Percentiles rank a stretch among this genome's conserved stretches.
These are phyloP conservation scores for Penicillium sp. DNA, from an alignment of 2,329 filamentous ascomycete species.

Conservation along the genomic window DNA sequence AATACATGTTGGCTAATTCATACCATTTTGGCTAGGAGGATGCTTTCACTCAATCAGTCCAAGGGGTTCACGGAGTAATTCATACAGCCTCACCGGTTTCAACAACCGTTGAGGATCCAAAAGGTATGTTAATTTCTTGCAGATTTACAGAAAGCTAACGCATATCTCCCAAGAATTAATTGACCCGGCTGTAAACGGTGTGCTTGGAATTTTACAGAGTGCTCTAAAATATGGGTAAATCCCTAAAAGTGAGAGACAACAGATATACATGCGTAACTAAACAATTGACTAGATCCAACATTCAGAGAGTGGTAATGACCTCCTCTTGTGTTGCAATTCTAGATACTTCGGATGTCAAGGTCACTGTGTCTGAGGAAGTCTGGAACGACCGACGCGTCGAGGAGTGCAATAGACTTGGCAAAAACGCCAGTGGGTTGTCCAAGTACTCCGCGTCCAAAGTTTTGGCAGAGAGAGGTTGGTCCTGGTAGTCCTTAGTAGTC, in stretches of 20 bases:
- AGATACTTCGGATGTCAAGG: not conserved
- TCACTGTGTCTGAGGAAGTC: not conserved
- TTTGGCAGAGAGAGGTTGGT: constrained; percentile 1
- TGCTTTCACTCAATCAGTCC: not conserved
- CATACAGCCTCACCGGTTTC: constrained; percentile 5
- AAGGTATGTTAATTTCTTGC: too few species aligned
- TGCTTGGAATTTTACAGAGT: not conserved
- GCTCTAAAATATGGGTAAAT: not conserved
- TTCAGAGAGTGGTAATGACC: constrained; percentile 1
- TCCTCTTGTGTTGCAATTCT: constrained; percentile 2
- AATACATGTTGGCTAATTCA: too few species aligned
- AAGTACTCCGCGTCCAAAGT: constrained; percentile 2
- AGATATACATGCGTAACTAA: not conserved
- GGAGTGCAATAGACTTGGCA: not conserved
- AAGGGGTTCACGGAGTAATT: not conserved
- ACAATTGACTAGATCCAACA: not conserved
- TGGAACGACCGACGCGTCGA: constrained; percentile 2
- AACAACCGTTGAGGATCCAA: not conserved
- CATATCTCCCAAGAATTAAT: not conserved
- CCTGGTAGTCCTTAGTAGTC: not conserved
- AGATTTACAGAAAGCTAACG: not conserved
- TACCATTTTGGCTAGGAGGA: not conserved
- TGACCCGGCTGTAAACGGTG: not conserved
- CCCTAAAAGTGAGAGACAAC: too few species aligned
- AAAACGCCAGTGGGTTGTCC: not conserved